Evolutionary conservation across 2,329 filamentous ascomycete species (phyloP).

Genomic region (Tolypocladium album): DNA sequence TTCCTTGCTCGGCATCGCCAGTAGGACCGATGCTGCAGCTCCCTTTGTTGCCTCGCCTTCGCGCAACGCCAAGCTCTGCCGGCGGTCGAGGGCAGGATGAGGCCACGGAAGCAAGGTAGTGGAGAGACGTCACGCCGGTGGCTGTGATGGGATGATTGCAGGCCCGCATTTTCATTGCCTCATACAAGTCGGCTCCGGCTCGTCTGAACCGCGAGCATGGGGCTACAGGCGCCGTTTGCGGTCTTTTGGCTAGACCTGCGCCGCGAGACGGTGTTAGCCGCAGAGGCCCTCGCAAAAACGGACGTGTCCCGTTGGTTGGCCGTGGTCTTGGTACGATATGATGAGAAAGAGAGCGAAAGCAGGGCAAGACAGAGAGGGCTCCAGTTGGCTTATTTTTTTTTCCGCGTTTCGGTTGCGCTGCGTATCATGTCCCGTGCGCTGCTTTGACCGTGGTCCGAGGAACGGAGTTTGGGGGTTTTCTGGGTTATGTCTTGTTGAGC

Average conservation of each 20-base stretch:
- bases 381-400: background rate
- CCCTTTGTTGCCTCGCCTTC: background rate
- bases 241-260: background rate
- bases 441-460: background rate
- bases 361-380: background rate
- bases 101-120: background rate
- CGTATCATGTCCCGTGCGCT: background rate
- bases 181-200: background rate
- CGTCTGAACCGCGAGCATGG: background rate
- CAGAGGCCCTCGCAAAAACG: background rate
- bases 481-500: background rate
- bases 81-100: background rate
- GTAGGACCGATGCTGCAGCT: background rate
- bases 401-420: background rate
- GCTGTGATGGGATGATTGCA: background rate
- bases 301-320: background rate
- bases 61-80: background rate
- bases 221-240: background rate
- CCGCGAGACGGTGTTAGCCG: background rate
- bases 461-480: background rate
- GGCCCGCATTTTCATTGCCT: background rate
- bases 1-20: conserved; percentile 3
- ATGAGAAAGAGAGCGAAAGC: background rate
- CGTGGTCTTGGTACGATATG: background rate
- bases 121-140: background rate